These are phyloP conservation scores for Ogataea saltuana DNA, from an alignment of 805 yeast genomes.

Conservation along the genomic window DNA sequence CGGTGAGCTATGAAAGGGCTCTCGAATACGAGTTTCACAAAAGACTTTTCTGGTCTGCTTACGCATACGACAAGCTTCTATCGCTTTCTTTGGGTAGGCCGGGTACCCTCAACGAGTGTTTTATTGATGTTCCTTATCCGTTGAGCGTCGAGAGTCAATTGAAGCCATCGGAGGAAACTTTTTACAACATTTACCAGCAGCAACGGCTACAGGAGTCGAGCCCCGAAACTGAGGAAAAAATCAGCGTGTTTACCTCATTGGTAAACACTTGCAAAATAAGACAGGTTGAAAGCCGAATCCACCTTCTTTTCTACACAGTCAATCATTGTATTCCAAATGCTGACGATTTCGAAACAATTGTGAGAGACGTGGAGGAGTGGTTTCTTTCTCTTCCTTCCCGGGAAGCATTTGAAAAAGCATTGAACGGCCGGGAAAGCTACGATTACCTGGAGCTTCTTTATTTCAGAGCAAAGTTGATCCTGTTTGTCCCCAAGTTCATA, in stretches of 20 bases:
- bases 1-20: constrained; percentile 17
- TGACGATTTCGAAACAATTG: constrained; percentile 19
- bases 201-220: constrained; percentile 20
- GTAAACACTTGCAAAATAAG: constrained; percentile 22
- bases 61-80: constrained; percentile 22
- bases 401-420: constrained; percentile 12
- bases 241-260: constrained; percentile 18
- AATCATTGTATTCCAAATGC: constrained; percentile 14
- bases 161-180: constrained; percentile 13
- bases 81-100: constrained; percentile 28
- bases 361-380: constrained; percentile 23
- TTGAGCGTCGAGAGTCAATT: constrained; percentile 18
- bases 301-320: constrained; percentile 20
- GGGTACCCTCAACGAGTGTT: constrained; percentile 24
- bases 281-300: constrained; percentile 25
- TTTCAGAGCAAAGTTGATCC: constrained; percentile 19
- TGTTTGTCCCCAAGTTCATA: constrained; percentile 22
- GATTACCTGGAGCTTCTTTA: constrained; percentile 24
- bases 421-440: constrained; percentile 22
- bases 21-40: constrained; percentile 24
- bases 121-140: constrained; percentile 26
- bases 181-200: constrained; percentile 15
- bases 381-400: constrained; percentile 13
- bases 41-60: constrained; percentile 28
- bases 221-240: constrained; percentile 17